Percentiles rank a stretch among this genome's conserved stretches.
These are phyloP conservation scores for Coemansia sp. DNA, from an alignment of 192 early-diverging fungal genomes.

Conservation along the genomic window DNA sequence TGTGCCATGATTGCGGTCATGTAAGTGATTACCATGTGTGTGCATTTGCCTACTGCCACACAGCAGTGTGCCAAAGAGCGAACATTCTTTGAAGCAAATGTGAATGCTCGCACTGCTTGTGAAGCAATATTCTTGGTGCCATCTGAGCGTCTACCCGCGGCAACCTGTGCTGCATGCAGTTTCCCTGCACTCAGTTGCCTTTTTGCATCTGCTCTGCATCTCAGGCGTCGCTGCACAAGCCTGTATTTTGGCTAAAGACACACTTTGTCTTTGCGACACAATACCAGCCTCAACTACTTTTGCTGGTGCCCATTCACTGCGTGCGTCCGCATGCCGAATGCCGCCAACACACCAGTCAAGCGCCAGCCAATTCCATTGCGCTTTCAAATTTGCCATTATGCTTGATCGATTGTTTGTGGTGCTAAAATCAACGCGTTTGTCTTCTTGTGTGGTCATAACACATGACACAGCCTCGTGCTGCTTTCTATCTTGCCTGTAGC, in stretches of 20 bases:
- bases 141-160: background rate
- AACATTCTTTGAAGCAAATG: background rate
- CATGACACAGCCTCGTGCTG: background rate
- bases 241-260: background rate
- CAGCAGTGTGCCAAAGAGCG: background rate
- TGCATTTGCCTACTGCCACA: background rate
- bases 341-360: background rate
- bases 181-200: background rate
- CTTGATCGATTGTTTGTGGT: background rate
- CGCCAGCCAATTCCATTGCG: background rate
- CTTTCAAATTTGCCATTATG: background rate
- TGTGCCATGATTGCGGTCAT: slow-evolving; percentile 90
- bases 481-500: slow-evolving; percentile 42
- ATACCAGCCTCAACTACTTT: background rate
- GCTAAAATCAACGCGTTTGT: background rate
- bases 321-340: background rate
- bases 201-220: slow-evolving; percentile 1
- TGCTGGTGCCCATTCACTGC: background rate
- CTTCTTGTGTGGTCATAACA: background rate
- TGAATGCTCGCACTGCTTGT: background rate
- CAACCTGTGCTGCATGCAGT: background rate
- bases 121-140: background rate
- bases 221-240: background rate
- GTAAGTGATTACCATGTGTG: slow-evolving; percentile 50
- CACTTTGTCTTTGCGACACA: background rate